Evolutionary conservation across 148 eudicot species (phyloP).

Genomic region (Hydrangea macrophylla): DNA sequence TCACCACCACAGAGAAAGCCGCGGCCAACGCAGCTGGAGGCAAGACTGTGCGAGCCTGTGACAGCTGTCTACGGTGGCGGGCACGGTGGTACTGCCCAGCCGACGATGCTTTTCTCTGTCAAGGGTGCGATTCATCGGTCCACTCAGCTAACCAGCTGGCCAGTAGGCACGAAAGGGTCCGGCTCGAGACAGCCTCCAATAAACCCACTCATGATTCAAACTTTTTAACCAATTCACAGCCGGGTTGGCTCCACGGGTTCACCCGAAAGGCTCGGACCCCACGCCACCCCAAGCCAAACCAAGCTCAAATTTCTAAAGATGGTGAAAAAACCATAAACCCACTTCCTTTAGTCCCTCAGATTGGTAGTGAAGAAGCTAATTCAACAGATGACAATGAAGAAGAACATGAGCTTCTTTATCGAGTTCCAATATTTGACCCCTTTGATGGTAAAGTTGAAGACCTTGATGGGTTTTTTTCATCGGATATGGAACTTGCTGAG

Average conservation of each 20-base stretch:
- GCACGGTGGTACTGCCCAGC: slow-evolving; percentile 64
- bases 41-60: slow-evolving; percentile 56
- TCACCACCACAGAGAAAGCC: slow-evolving; percentile 13
- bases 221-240: slow-evolving; percentile 3
- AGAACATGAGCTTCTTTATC: slow-evolving; percentile 27
- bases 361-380: slow-evolving; percentile 28
- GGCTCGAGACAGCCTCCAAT: slow-evolving; percentile 30
- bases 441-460: slow-evolving; percentile 28
- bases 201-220: background rate
- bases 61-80: slow-evolving; percentile 46
- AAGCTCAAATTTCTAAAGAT: background rate
- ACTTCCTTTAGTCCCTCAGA: slow-evolving; percentile 39
- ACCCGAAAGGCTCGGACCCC: slow-evolving; percentile 38
- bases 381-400: slow-evolving; percentile 29
- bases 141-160: slow-evolving; percentile 65
- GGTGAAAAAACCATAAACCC: background rate
- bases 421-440: slow-evolving; percentile 43
- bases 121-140: slow-evolving; percentile 47
- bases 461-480: slow-evolving; percentile 41
- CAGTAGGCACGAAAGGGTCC: slow-evolving; percentile 49
- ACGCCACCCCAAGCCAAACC: slow-evolving; percentile 18
- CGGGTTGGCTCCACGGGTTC: slow-evolving; percentile 38
- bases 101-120: slow-evolving; percentile 74
- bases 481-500: slow-evolving; percentile 48
- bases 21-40: slow-evolving; percentile 45